These are phyloP conservation scores for Neurospora discreta DNA, from an alignment of 495 filamentous ascomycete species.

Conservation along the genomic window DNA sequence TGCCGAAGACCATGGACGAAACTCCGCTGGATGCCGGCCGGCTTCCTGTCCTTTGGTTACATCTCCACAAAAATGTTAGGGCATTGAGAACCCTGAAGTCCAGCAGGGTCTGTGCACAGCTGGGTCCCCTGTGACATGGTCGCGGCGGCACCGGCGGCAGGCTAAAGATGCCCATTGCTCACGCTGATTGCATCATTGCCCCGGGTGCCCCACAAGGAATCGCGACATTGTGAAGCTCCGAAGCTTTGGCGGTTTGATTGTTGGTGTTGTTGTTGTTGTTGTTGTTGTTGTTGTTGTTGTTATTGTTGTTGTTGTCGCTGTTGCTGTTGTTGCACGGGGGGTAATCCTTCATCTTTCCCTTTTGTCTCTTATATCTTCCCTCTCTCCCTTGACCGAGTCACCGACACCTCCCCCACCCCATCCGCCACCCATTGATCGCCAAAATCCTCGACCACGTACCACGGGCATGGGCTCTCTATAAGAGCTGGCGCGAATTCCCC, in stretches of 20 bases:
- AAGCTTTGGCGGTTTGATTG: not conserved
- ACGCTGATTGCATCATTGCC: conserved; percentile 20
- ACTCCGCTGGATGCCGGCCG: not conserved
- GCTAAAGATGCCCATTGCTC: not conserved
- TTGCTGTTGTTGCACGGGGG: not conserved
- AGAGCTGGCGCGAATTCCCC: not conserved
- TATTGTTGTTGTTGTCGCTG: not conserved
- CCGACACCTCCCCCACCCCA: not conserved
- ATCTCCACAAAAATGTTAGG: not conserved
- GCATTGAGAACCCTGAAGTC: not conserved
- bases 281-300: not conserved
- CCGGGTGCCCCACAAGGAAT: not conserved
- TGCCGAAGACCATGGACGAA: not conserved
- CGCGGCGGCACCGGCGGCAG: not conserved
- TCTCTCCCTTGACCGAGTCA: not conserved
- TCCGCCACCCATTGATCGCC: not conserved
- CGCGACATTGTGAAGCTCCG: not conserved
- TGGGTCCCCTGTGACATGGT: not conserved
- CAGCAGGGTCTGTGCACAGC: not conserved
- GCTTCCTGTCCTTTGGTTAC: not conserved
- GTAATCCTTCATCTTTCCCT: not conserved
- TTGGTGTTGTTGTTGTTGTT: not conserved
- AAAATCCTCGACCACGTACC: not conserved
- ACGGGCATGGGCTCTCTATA: not conserved
- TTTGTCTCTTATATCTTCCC: not conserved